Conservation (phyloP, 1,139 yeast species). For the Suhomyces ambrosiae region DNA sequence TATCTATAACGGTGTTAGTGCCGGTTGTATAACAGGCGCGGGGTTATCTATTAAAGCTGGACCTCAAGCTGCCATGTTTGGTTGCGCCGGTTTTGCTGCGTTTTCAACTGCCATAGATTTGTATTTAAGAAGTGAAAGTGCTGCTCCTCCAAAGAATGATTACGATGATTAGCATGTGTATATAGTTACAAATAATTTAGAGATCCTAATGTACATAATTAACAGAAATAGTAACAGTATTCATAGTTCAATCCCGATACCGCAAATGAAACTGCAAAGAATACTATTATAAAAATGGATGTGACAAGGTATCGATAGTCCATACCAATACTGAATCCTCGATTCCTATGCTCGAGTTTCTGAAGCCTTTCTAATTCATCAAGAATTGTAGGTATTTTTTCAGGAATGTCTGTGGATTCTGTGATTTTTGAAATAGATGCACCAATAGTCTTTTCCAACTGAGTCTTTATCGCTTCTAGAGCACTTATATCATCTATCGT, state of each 20-base stretch:
- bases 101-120: slow-evolving; percentile 92
- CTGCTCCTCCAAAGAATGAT: slow-evolving; percentile 84
- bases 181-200: slow-evolving; percentile 13
- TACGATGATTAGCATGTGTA: slow-evolving; percentile 63
- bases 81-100: slow-evolving; percentile 98
- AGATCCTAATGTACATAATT: slow-evolving; percentile 14
- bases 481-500: slow-evolving; percentile 2
- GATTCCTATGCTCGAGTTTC: background rate
- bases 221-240: slow-evolving; percentile 44
- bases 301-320: slow-evolving; percentile 5
- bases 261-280: slow-evolving; percentile 25
- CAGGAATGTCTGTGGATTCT: background rate
- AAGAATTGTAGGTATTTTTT: slow-evolving; percentile 6
- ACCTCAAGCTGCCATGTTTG: slow-evolving; percentile 87
- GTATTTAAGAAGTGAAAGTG: slow-evolving; percentile 84
- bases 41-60: slow-evolving; percentile 92
- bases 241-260: slow-evolving; percentile 37
- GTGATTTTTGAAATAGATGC: slow-evolving; percentile 1
- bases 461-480: slow-evolving; percentile 13
- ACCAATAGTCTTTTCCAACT: slow-evolving; percentile 9
- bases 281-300: slow-evolving; percentile 10
- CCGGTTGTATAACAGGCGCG: slow-evolving; percentile 94
- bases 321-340: slow-evolving; percentile 1
- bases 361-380: slow-evolving; percentile 14
- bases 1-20: slow-evolving; percentile 85